Evolutionary conservation across 108 stramenopile genomes (phyloP), one percentile per base, ranked within the genome.

Genomic region (Nitzschia putrida): DNA sequence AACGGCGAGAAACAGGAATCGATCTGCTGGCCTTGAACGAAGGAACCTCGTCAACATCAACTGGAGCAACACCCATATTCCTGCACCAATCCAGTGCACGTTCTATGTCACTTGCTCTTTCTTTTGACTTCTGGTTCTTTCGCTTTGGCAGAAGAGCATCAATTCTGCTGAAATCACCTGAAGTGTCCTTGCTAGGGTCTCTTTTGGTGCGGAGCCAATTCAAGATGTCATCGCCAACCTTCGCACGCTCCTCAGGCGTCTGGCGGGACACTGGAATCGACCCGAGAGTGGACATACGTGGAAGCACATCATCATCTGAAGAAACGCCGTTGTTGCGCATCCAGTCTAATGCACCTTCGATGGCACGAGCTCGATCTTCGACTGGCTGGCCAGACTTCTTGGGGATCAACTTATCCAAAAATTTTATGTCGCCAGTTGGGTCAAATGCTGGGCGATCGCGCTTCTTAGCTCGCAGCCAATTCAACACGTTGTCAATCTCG

Each of bases 271-370:
- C 56, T 6, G 68, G 68, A 57, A 57, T 21, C 1, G 55, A 56
- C 8, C 41, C 55, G 38, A 71, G 11, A 26, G 38, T 26, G 25
- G n/a, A 22, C 21, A 74, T 57, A 11, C 60, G 42, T 20, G 66
- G 65, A 25, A 67, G 3, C 21, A 24, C 25, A 9, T 22, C 57
- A 50, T 60, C 66, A 24, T 61, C 73, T 9, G 53, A 38, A 34
- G 59, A 60, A 41, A 74, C 42, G 10, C 66, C 66, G n/a, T 74
- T 58, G 23, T 69, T 69, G 22, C 71, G 53, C 52, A 79, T 57
- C 78, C 78, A 79, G 41, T 73, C 64, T 7, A 79, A 58, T 21
- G 78, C 72, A 45, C 57, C 74, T 70, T 73, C 72, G 49, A 79
- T 73, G 4, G 73, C 78, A 12, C 51, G 57, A 39, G 77, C 77